Base-by-base conservation (phyloP, 129 eudicot genomes). In the Lactuca sativa region DNA sequence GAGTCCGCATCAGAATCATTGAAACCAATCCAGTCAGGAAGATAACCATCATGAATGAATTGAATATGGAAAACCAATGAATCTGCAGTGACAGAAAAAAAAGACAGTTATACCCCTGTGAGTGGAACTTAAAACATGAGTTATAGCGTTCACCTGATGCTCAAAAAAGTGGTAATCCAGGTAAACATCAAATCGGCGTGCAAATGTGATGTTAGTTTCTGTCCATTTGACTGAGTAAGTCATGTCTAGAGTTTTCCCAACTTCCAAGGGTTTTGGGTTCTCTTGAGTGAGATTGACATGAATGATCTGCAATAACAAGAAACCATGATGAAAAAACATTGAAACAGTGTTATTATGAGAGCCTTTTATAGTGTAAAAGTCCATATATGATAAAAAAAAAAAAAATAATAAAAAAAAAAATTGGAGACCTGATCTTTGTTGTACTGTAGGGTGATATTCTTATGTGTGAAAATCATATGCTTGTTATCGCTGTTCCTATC, bases 111-210 rank as follows among this genome's bases (percentile, higher is more conserved):
- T 47, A 47, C 52, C 8, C 33, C 10, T 11, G 12, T 49, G 37
- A 57, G 9, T 31, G 15, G 2, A 38, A n/a, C 2, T 1, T 3
- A 1, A 31, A 10, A 47, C 52, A 47, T 11, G 13, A 10, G 32
- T 67, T 7, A 14, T 34, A 47, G 69, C 15, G 54, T 71, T 72
- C 56, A 92, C 98, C 98, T 92, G 98, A 79, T 92, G 98, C 83
- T 92, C 98, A 78, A 92, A 92, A 68, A 92, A 92, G 14, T 95
- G 98, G 76, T 92, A 92, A 75, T 92, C 98, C 88, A 92, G 80
- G 80, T 92, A 90, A 67, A 90, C 97, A 78, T 90, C 89, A 78
- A 90, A 90, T 67, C 97, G 91, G 16, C 78, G 88, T n/a, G 91
- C 91, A 79, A 87, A 90, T 56, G 91, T 76, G 71, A 84, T 61